Conservation (phyloP, 257 asterid genomes). For the Thymus quinquecostatus region DNA sequence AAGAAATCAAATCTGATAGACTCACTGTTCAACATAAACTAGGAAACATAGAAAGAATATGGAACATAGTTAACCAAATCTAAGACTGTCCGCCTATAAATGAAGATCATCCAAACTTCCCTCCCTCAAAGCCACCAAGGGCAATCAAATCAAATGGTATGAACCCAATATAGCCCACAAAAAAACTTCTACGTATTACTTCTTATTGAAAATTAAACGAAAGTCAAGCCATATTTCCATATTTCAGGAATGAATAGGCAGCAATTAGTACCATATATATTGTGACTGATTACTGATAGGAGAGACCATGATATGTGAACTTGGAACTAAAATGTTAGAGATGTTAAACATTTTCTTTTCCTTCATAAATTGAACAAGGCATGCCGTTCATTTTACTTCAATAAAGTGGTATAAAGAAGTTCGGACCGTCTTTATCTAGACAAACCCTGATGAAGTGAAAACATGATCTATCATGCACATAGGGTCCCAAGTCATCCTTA, state of each 20-base stretch:
- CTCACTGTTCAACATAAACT: slow-evolving; percentile 13
- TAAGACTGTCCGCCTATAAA: slow-evolving; percentile 1
- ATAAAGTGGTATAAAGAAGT: slow-evolving; percentile 26
- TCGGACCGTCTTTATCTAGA: slow-evolving; percentile 17
- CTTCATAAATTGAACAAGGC: slow-evolving; percentile 9
- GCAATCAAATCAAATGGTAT: slow-evolving; percentile 18
- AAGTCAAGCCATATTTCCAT: slow-evolving; percentile 1
- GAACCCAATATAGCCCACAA: not conserved
- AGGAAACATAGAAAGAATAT: slow-evolving; percentile 3
- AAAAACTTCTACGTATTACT: not conserved
- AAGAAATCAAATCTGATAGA: slow-evolving; percentile 22
- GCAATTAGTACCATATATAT: slow-evolving; percentile 11
- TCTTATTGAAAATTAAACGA: slow-evolving; percentile 5
- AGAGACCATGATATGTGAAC: slow-evolving; percentile 2
- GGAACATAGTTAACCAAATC: slow-evolving; percentile 1
- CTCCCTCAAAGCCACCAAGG: slow-evolving; percentile 5
- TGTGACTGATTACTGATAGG: slow-evolving; percentile 4
- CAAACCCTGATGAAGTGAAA: slow-evolving; percentile 19
- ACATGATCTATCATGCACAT: slow-evolving; percentile 22
- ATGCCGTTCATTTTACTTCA: not conserved
- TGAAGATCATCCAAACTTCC: slow-evolving; percentile 2
- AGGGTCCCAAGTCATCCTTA: slow-evolving; percentile 7
- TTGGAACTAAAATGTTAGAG: not conserved
- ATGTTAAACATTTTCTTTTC: slow-evolving; percentile 3
- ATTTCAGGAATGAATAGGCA: slow-evolving; percentile 24